Evolutionary conservation across 2,329 filamentous ascomycete genomes (phyloP), one percentile per base, ranked within the genome.

Genomic region (Penicillium aurantiogriseum): DNA sequence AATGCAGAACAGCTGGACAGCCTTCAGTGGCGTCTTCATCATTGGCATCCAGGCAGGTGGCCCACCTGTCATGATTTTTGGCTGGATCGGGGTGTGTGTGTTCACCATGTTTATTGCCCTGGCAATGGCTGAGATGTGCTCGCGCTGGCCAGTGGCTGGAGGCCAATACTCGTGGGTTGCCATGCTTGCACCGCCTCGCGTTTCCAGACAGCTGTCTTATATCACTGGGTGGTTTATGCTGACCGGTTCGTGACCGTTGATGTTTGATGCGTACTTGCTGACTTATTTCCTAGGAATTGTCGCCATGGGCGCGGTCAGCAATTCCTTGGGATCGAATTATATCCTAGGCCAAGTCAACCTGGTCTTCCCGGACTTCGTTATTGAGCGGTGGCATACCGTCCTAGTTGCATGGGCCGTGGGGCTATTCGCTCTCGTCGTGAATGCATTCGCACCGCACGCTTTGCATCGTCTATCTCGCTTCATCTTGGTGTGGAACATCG

Each of bases 151-250:
- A 1, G 74, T 82, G 13, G 81, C 80, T 15, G 79, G 82, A 19
- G 79, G 82, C 21, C 81, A 83, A 60, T 84, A 84, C 65, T 79
- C 75, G 1, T 82, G 82, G 81, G 81, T 83, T 3, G 80, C 80
- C 1, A 76, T 83, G 8, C 71, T 84, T 5, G 80, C 81, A 7
- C 82, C 82, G 0, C 75, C 70, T n/a, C 73, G 69, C 25, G 70
- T 76, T 50, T 69, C 75, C 6, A 69, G 76, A 38, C 70, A 73
- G 27, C 63, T 77, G 45, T 77, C 74, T 7, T 79, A 75, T 56
- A 66, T 77, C 1, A 76, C 74, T 1, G 77, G 76, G 7, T 78
- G 76, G 75, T 78, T 79, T 56, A 77, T 79, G 76, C 69, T 77
- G 25, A 76, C 70, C 40, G 76, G 76, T 64, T 71, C 68, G 56